These are phyloP conservation scores for Yarrowia porcina DNA, from an alignment of 805 yeast genomes.

Conservation along the genomic window DNA sequence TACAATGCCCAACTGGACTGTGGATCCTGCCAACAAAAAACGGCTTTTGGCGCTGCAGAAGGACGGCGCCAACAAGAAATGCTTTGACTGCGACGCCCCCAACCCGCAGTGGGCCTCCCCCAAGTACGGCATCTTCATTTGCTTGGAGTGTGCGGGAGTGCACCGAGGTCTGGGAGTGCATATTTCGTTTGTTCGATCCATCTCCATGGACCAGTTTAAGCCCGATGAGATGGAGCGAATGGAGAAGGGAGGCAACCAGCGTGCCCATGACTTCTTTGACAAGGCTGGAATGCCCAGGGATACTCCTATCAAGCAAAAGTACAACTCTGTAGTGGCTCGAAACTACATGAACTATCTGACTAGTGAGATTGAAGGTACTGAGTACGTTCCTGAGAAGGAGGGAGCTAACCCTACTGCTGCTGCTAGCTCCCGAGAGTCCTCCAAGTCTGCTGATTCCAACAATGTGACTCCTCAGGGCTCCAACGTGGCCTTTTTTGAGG, in stretches of 20 bases:
- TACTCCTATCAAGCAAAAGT: slow-evolving; percentile 69
- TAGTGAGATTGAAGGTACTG: slow-evolving; percentile 68
- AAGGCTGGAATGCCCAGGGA: slow-evolving; percentile 65
- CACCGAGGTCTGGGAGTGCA: slow-evolving; percentile 95
- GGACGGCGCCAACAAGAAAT: slow-evolving; percentile 75
- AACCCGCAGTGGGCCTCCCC: slow-evolving; percentile 99
- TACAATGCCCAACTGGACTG: slow-evolving; percentile 58
- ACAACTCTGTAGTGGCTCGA: slow-evolving; percentile 87
- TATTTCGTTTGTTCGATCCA: slow-evolving; percentile 90
- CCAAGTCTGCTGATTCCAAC: no score
- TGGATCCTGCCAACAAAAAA: slow-evolving; percentile 89
- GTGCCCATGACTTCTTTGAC: slow-evolving; percentile 64
- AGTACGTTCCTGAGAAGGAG: slow-evolving; percentile 42
- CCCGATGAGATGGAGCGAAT: slow-evolving; percentile 83
- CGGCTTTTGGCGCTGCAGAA: slow-evolving; percentile 63
- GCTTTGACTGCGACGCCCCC: slow-evolving; percentile 92
- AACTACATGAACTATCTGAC: slow-evolving; percentile 84
- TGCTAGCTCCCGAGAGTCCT: not conserved
- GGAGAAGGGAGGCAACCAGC: slow-evolving; percentile 92
- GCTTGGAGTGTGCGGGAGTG: slow-evolving; percentile 96
- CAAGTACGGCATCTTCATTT: slow-evolving; percentile 93
- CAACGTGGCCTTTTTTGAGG: slow-evolving; percentile 80
- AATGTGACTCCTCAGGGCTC: slow-evolving; percentile 35
- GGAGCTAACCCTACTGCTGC: no score
- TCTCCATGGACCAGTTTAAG: slow-evolving; percentile 98